Evolutionary conservation across 2,329 filamentous ascomycete genomes (phyloP).

Genomic region (Zarea fungicola): DNA sequence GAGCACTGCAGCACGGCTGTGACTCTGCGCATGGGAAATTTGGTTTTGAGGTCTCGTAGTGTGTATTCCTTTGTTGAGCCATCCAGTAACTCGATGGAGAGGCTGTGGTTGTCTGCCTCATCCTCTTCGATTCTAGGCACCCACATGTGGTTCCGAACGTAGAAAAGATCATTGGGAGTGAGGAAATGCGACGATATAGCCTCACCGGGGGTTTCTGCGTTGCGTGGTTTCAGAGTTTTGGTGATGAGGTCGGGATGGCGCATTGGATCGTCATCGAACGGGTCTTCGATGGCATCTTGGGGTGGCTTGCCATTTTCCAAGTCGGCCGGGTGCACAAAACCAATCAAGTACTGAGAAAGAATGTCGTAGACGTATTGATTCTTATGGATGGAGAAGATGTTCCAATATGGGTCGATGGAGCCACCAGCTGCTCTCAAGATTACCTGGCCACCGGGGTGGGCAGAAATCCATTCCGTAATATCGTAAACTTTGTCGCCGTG

Average conservation of each 20-base stretch:
- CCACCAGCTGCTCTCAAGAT: slow-evolving; percentile 62
- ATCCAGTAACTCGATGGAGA: slow-evolving; percentile 52
- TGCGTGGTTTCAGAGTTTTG: slow-evolving; percentile 51
- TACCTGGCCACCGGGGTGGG: slow-evolving; percentile 62
- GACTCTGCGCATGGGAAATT: slow-evolving; percentile 46
- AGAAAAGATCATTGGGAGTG: slow-evolving; percentile 52
- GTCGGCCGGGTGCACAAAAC: slow-evolving; percentile 54
- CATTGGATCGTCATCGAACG: slow-evolving; percentile 49
- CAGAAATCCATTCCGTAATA: slow-evolving; percentile 63
- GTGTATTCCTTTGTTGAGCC: slow-evolving; percentile 49
- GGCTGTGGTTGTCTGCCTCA: slow-evolving; percentile 34
- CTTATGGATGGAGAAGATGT: slow-evolving; percentile 66
- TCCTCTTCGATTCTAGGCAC: slow-evolving; percentile 43
- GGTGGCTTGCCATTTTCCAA: slow-evolving; percentile 52
- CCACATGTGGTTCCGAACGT: slow-evolving; percentile 61
- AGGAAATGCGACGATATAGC: slow-evolving; percentile 45
- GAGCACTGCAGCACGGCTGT: slow-evolving; percentile 56
- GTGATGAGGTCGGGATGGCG: slow-evolving; percentile 47
- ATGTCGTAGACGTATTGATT: slow-evolving; percentile 59
- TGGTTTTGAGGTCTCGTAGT: slow-evolving; percentile 46
- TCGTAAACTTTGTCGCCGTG: slow-evolving; percentile 61
- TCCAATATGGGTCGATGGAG: slow-evolving; percentile 63
- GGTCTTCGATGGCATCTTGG: slow-evolving; percentile 53
- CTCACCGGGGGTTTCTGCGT: slow-evolving; percentile 53
- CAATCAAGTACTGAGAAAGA: slow-evolving; percentile 59